A percentile compares a stretch with the other conserved stretches of the same genome.
Evolutionary conservation across 83 land plant species (phyloP).

Genomic region (Thuja plicata): DNA sequence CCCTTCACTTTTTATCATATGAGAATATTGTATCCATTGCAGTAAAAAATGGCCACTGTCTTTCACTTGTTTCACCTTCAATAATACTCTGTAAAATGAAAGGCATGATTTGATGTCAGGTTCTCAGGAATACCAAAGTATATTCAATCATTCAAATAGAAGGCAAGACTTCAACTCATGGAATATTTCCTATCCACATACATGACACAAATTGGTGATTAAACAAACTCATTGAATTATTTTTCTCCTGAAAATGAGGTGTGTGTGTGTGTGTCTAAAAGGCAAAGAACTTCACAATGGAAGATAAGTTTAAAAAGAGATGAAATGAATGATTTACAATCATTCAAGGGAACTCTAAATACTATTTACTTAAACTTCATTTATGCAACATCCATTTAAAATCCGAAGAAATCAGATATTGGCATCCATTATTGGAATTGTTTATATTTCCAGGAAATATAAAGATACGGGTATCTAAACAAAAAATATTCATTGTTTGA

Average conservation of each 20-base stretch:
- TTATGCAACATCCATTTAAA: background rate
- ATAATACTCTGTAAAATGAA: background rate
- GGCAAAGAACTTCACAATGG: background rate
- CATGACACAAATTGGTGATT: background rate
- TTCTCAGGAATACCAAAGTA: background rate
- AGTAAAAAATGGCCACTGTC: slow-evolving; percentile 8
- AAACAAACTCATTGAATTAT: background rate
- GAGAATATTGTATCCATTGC: background rate
- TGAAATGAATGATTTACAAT: background rate
- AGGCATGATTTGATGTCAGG: background rate
- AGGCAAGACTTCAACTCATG: background rate
- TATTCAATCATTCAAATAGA: background rate
- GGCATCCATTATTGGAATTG: background rate
- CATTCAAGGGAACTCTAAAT: background rate
- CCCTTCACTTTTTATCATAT: slow-evolving; percentile 1
- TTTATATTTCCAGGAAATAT: background rate
- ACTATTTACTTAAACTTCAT: too few species aligned
- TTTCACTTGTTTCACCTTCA: background rate
- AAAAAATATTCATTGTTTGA: background rate
- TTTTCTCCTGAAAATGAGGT: background rate
- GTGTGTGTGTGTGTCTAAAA: background rate
- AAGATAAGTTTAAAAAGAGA: background rate
- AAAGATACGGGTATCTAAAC: background rate
- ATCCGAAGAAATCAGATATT: background rate
- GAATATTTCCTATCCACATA: background rate